Conservation (phyloP, 352 stramenopile genomes). For the Pythium chondricola region DNA sequence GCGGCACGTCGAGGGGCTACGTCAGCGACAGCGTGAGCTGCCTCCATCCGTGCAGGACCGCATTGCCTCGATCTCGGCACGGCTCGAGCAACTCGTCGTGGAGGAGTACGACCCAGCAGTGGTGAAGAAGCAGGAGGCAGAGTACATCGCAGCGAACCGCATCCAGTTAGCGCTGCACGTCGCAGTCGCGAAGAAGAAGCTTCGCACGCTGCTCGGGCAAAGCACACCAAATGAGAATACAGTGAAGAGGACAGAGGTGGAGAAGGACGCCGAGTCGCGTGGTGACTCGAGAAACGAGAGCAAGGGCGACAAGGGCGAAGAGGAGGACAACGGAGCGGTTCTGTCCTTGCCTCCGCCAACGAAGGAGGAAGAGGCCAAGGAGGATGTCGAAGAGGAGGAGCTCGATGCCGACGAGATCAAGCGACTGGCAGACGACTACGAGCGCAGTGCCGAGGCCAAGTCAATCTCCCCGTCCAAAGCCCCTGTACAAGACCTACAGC, state of each 20-base stretch:
- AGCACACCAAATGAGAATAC: no score
- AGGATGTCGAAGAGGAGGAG: conserved; percentile 13
- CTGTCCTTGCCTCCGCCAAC: neutral
- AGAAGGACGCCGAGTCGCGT: conserved; percentile 1
- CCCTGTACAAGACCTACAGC: neutral
- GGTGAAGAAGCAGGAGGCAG: conserved; percentile 16
- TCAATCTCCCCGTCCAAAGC: conserved; percentile 1
- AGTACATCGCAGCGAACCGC: conserved; percentile 24
- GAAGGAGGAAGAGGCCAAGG: neutral
- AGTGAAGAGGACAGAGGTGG: neutral
- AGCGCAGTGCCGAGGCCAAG: conserved; percentile 19
- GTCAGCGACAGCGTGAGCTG: conserved; percentile 21
- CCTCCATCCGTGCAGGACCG: conserved; percentile 26
- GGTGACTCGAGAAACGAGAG: neutral
- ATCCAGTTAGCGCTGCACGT: conserved; percentile 43
- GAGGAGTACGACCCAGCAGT: conserved; percentile 34
- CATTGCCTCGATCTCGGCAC: conserved; percentile 33
- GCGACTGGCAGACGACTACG: conserved; percentile 56
- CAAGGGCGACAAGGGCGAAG: neutral
- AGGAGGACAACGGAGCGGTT: conserved; percentile 1
- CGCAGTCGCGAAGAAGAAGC: conserved; percentile 34
- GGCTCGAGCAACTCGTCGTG: conserved; percentile 24
- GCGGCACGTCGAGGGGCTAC: conserved; percentile 19
- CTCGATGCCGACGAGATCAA: conserved; percentile 39
- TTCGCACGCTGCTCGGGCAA: conserved; percentile 32